Evolutionary conservation across 2,329 filamentous ascomycete genomes (phyloP).

Genomic region (Cytospora piceicola): DNA sequence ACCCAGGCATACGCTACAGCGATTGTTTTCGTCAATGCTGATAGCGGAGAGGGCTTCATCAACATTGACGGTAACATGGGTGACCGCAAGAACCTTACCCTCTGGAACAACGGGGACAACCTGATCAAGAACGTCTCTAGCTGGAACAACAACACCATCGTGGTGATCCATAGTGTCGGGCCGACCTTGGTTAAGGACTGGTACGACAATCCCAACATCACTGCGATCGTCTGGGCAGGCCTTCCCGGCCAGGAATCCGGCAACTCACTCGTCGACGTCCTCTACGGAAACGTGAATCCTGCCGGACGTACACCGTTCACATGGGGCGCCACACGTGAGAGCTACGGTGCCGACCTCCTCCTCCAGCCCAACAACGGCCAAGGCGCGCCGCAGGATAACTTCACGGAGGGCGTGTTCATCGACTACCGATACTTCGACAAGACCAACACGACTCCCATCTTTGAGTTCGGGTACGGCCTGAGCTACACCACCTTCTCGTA

Average conservation of each 20-base stretch:
- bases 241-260: constrained; percentile 84
- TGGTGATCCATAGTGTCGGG: constrained; percentile 85
- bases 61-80: constrained; percentile 80
- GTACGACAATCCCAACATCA: constrained; percentile 77
- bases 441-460: constrained; percentile 67
- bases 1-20: constrained; percentile 67
- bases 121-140: constrained; percentile 81
- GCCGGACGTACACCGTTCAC: constrained; percentile 80
- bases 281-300: constrained; percentile 81
- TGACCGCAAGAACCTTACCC: constrained; percentile 88
- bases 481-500: constrained; percentile 81
- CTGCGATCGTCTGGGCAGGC: constrained; percentile 82
- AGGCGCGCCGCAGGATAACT: constrained; percentile 71
- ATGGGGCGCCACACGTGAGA: constrained; percentile 67
- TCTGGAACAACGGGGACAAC: constrained; percentile 82
- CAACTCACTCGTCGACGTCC: constrained; percentile 77
- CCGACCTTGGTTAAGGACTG: constrained; percentile 77
- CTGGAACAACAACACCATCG: constrained; percentile 84
- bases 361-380: constrained; percentile 71
- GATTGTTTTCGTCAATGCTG: constrained; percentile 88
- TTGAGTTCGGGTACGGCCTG: constrained; percentile 80
- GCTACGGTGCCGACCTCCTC: constrained; percentile 71
- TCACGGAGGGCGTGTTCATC: constrained; percentile 78
- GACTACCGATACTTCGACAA: constrained; percentile 80
- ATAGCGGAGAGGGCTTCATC: constrained; percentile 87